Base-by-base conservation (phyloP, 75 land plant species). In the Cunninghamia lanceolata region DNA sequence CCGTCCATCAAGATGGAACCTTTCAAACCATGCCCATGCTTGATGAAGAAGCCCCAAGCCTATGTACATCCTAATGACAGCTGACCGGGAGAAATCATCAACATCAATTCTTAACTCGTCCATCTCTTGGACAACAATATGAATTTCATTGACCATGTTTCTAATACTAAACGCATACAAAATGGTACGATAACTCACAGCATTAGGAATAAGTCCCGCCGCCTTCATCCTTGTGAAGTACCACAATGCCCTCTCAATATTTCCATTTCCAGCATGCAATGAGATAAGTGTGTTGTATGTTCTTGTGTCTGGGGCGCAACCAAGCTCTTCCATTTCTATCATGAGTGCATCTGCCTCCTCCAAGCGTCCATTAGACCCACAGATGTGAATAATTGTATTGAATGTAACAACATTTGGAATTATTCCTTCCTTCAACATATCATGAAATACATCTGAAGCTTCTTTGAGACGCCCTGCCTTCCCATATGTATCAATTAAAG, bases 371-470 rank as follows among this genome's bases (percentile, higher is more conserved):
- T 89, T 79, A 59, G 90, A 90, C 13, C 99, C 98, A 87, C 87
- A 95, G 14, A 95, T 87, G 82, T 95, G 95, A 73, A 98, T 95
- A 95, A 98, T 95, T 2, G 98, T 94, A 85, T 96, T 98, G 84
- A 96, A 95, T 84, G 98, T 95, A 13, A 96, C 91, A 3, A 90
- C 91, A 73, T 87, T 89, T 16, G 98, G 99, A 11, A 52, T 68
- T 13, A 95, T 85, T 1, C 96, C 96, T 79, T 88, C 89, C 36
- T 85, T 87, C 25, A 96, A 84, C 98, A 98, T 96, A 77, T 89
- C 86, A 7, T 56, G 83, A 86, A 96, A 98, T 52, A 91, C 85
- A 39, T 87, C 82, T 73, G 95, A 93, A 15, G 94, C 98, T 86
- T 96, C 94, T 86, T 68, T 42, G 84, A 94, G 86, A 25, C 90